A percentile compares a stretch with the other conserved stretches of the same genome.
phyloP scores from a whole-genome alignment of 148 eudicot genomes.

The Silene latifolia region DNA sequence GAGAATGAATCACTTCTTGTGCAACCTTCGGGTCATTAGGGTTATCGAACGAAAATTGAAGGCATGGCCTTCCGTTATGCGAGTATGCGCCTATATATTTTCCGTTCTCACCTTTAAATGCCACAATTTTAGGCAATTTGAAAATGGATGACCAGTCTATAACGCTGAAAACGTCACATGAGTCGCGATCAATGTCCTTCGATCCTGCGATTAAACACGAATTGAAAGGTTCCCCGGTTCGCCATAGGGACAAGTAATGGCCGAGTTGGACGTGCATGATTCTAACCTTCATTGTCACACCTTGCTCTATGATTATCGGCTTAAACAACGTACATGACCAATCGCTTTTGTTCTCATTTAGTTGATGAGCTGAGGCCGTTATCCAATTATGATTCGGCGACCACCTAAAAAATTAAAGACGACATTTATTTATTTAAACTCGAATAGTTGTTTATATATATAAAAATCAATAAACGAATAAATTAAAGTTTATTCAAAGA shows the following conservation, averaged over 20 bases:
- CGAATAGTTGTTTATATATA: too few species aligned
- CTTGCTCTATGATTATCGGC: neutral
- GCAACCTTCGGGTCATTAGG: neutral
- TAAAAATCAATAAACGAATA: too few species aligned
- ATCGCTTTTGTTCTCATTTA: neutral
- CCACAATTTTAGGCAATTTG: neutral
- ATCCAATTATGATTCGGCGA: neutral
- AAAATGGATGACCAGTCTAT: slow-evolving; percentile 9
- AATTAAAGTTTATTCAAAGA: too few species aligned
- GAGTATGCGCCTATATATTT: neutral
- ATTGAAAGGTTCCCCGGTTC: neutral
- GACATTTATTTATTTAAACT: too few species aligned
- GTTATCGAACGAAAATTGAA: neutral
- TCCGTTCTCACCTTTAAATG: slow-evolving; percentile 3
- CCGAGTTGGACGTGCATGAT: slow-evolving; percentile 12
- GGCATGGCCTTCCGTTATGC: neutral
- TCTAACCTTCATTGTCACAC: neutral
- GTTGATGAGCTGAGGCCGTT: neutral
- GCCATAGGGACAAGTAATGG: slow-evolving; percentile 5
- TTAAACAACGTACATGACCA: slow-evolving; percentile 25
- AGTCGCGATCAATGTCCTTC: neutral
- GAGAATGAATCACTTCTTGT: neutral
- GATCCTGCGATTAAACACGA: neutral
- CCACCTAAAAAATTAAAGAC: neutral
- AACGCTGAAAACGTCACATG: slow-evolving; percentile 3